Conservation (phyloP, 805 yeast genomes). For the Candida arabinofermentans region DNA sequence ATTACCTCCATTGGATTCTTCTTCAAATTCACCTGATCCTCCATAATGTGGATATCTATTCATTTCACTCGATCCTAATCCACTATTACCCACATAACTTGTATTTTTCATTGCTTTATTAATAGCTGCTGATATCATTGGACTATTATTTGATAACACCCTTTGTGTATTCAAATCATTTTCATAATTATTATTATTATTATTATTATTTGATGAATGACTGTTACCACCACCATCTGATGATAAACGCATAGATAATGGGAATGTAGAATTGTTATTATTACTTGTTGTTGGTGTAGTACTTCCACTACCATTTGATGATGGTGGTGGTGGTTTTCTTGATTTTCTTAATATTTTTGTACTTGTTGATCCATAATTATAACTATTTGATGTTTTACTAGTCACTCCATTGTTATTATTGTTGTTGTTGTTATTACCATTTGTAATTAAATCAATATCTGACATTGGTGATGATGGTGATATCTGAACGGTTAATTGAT, state of each 20-base stretch:
- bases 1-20: slow-evolving; percentile 1
- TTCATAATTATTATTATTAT: background rate
- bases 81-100: slow-evolving; percentile 1
- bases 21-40: background rate
- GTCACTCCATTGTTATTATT: background rate
- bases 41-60: slow-evolving; percentile 1
- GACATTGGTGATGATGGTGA: slow-evolving; percentile 17
- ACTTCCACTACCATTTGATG: no score
- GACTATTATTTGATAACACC: slow-evolving; percentile 21
- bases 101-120: slow-evolving; percentile 28
- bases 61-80: background rate
- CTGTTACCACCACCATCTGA: slow-evolving; percentile 3
- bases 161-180: slow-evolving; percentile 13
- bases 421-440: background rate
- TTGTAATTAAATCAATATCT: slow-evolving; percentile 9
- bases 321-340: slow-evolving; percentile 20
- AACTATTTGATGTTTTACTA: slow-evolving; percentile 1
- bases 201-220: background rate
- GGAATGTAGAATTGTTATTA: no score
- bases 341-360: background rate
- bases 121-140: slow-evolving; percentile 34
- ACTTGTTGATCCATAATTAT: background rate
- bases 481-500: slow-evolving; percentile 9
- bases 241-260: slow-evolving; percentile 16
- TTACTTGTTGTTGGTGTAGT: no score